These are phyloP conservation scores for Clarireedia homoeocarpa DNA, from an alignment of 2,329 filamentous ascomycete species.

Conservation along the genomic window DNA sequence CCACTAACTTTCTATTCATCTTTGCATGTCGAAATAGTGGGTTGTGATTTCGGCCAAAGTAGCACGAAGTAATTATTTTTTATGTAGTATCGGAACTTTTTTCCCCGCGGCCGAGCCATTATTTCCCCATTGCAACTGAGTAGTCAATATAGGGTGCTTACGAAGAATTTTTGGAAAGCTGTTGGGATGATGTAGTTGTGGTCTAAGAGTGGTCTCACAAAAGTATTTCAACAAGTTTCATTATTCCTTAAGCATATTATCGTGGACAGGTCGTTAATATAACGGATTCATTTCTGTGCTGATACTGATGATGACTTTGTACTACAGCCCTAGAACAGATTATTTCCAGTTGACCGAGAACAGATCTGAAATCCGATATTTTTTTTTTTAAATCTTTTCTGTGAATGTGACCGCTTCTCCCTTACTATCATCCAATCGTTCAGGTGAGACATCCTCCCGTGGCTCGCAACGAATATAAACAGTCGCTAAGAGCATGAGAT, in stretches of 20 bases:
- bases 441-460: not conserved
- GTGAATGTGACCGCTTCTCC: not conserved
- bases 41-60: not conserved
- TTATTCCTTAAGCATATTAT: not conserved
- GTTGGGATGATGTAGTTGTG: too few species aligned
- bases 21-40: slow-evolving; percentile 18
- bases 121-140: not conserved
- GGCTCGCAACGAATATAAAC: too few species aligned
- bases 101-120: not conserved
- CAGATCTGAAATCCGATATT: slow-evolving; percentile 5
- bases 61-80: not conserved
- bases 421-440: not conserved
- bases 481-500: too few species aligned
- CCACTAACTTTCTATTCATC: slow-evolving; percentile 18
- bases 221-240: not conserved
- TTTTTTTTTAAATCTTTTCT: slow-evolving; percentile 8
- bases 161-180: too few species aligned
- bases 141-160: not conserved
- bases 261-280: not conserved
- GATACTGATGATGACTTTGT: not conserved
- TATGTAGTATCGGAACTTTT: slow-evolving; percentile 1
- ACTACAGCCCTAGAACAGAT: not conserved
- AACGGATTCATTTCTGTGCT: slow-evolving; percentile 9
- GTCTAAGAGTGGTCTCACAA: too few species aligned
- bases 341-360: not conserved